These are phyloP conservation scores for Citrus australasica DNA, from an alignment of 345 rosid genomes.

Conservation along the genomic window DNA sequence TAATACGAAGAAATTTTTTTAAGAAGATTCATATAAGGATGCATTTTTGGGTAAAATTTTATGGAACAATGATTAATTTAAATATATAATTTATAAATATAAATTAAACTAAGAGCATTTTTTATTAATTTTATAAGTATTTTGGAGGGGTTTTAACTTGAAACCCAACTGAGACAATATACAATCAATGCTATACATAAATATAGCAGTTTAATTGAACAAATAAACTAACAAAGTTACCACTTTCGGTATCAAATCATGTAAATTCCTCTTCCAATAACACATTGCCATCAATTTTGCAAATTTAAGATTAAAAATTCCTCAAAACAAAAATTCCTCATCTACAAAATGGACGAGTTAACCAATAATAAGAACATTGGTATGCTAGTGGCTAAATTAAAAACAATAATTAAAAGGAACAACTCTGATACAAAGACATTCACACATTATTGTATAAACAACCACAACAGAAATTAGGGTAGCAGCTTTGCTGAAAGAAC, in stretches of 20 bases:
- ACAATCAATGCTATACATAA: too few species aligned
- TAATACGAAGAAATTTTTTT: too few species aligned
- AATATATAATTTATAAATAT: too few species aligned
- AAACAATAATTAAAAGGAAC: neutral
- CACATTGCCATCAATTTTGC: neutral
- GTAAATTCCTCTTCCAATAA: neutral
- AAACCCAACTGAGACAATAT: neutral
- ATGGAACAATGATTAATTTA: too few species aligned
- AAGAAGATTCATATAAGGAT: too few species aligned
- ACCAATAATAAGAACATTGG: neutral
- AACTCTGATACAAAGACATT: neutral
- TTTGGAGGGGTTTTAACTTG: neutral
- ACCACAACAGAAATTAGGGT: neutral
- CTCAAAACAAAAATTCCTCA: neutral
- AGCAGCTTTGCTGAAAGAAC: neutral
- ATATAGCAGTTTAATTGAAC: too few species aligned
- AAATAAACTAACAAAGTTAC: too few species aligned
- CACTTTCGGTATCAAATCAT: too few species aligned
- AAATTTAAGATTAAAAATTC: neutral
- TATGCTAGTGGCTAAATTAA: neutral
- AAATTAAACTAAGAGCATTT: too few species aligned
- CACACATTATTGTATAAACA: conserved; percentile 3
- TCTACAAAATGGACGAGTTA: neutral
- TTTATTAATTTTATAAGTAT: too few species aligned
- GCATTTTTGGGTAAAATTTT: too few species aligned